phyloP scores from a whole-genome alignment of 2,329 filamentous ascomycete genomes.

The Trichoderma koningii region DNA sequence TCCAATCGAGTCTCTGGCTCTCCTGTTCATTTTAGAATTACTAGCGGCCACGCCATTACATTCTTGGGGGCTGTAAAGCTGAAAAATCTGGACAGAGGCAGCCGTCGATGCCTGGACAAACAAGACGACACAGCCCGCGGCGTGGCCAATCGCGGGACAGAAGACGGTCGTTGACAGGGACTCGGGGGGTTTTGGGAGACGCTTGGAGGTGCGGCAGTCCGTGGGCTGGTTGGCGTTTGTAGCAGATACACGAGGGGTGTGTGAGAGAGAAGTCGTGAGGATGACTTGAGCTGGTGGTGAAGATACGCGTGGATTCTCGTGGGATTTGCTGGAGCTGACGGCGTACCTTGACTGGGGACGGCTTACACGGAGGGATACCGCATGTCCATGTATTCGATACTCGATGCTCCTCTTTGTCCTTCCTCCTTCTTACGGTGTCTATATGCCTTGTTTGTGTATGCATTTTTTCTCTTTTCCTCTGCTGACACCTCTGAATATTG shows the following conservation, averaged over 20 bases:
- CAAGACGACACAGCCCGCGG: constrained; percentile 24
- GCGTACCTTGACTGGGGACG: too few relatives aligned
- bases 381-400: constrained; percentile 12
- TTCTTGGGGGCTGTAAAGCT: constrained; percentile 1
- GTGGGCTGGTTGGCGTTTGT: constrained; percentile 25
- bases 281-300: not conserved
- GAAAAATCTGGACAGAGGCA: constrained; percentile 6
- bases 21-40: too few relatives aligned
- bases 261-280: not conserved
- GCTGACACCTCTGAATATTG: too few relatives aligned
- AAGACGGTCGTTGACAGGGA: not conserved
- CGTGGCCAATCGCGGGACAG: constrained; percentile 26
- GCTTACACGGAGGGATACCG: too few relatives aligned
- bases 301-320: too few relatives aligned
- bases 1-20: too few relatives aligned
- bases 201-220: not conserved
- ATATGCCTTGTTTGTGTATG: not conserved
- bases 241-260: constrained; percentile 25
- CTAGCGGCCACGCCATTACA: not conserved
- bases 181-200: too few relatives aligned
- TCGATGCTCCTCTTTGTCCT: too few relatives aligned
- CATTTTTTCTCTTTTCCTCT: not conserved
- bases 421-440: too few relatives aligned
- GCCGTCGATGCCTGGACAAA: constrained; percentile 27
- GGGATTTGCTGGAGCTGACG: too few relatives aligned